phyloP scores from a whole-genome alignment of 2,329 filamentous ascomycete genomes.

The Sporothrix sp. region DNA sequence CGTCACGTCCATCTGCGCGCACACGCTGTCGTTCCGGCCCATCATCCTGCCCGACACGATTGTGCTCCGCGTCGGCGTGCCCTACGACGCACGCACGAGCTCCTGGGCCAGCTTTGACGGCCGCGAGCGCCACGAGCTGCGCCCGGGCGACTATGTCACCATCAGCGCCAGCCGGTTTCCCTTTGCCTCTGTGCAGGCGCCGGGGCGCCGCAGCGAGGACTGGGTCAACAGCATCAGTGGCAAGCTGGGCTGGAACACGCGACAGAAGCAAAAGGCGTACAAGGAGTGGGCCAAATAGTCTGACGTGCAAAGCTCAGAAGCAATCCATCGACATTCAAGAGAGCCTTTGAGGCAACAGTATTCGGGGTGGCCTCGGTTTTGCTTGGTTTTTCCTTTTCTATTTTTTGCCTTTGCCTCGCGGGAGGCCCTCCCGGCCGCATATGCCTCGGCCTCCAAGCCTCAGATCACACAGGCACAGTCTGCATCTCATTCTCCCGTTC shows the following conservation, averaged over 20 bases:
- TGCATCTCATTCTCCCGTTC: neutral
- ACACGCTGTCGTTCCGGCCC: conserved; percentile 91
- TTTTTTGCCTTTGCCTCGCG: neutral
- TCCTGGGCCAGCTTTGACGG: conserved; percentile 99
- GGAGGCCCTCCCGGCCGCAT: no score
- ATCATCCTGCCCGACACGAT: conserved; percentile 95
- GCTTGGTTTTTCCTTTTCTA: neutral
- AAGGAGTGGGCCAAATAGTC: conserved; percentile 35
- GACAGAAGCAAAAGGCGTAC: conserved; percentile 62
- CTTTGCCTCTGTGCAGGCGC: conserved; percentile 65
- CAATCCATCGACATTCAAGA: no score
- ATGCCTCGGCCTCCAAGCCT: no score
- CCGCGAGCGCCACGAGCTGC: conserved; percentile 71
- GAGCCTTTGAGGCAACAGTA: no score
- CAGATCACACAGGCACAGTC: neutral
- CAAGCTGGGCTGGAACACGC: conserved; percentile 72
- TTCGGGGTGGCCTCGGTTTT: no score
- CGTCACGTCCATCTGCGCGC: conserved; percentile 86
- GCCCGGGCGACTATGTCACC: conserved; percentile 73
- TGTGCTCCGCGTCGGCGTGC: conserved; percentile 85
- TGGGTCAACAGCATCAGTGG: conserved; percentile 74
- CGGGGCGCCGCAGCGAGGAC: conserved; percentile 61
- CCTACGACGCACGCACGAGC: conserved; percentile 78
- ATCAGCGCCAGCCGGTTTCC: conserved; percentile 68
- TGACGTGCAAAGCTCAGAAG: no score